These are phyloP conservation scores for Phytophthora foliorum DNA, from an alignment of 352 stramenopile species.

Conservation along the genomic window DNA sequence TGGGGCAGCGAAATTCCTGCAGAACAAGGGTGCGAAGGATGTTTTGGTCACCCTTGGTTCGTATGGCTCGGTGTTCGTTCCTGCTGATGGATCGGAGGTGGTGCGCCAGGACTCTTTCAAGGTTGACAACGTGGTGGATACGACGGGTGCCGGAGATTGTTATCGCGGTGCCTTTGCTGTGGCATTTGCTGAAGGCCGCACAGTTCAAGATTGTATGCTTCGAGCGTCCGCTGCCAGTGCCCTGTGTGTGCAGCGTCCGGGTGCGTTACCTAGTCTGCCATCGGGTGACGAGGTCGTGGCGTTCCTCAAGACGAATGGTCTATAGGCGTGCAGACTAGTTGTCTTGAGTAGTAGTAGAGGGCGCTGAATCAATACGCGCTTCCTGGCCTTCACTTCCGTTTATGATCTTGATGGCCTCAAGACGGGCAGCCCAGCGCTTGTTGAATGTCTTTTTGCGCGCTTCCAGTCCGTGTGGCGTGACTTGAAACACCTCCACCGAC, in stretches of 20 bases:
- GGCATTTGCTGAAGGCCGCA: too few relatives aligned
- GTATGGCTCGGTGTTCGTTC: constrained; percentile 66
- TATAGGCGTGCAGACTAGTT: not conserved
- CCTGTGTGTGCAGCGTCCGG: constrained; percentile 70
- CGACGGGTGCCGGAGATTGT: constrained; percentile 75
- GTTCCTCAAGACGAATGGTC: constrained; percentile 32
- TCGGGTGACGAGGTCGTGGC: constrained; percentile 39
- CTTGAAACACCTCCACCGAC: constrained; percentile 50
- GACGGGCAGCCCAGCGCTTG: constrained; percentile 20
- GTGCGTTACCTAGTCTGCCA: constrained; percentile 81
- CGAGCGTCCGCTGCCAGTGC: constrained; percentile 61
- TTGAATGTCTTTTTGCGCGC: constrained; percentile 47
- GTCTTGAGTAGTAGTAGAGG: too few relatives aligned
- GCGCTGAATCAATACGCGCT: not conserved
- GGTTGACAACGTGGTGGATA: constrained; percentile 64
- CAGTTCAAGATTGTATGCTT: constrained; percentile 52
- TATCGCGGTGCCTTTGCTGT: constrained; percentile 75
- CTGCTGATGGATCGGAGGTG: constrained; percentile 29
- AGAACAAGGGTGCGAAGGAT: too few relatives aligned
- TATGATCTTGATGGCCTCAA: constrained; percentile 31
- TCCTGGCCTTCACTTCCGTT: constrained; percentile 1
- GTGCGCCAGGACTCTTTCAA: constrained; percentile 53
- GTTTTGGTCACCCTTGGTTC: constrained; percentile 76
- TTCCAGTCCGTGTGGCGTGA: constrained; percentile 48
- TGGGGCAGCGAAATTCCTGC: constrained; percentile 45